A percentile compares a stretch with the other conserved stretches of the same genome.
Conservation (phyloP, 305 asterid species). For the Nicotiana rustica region DNA sequence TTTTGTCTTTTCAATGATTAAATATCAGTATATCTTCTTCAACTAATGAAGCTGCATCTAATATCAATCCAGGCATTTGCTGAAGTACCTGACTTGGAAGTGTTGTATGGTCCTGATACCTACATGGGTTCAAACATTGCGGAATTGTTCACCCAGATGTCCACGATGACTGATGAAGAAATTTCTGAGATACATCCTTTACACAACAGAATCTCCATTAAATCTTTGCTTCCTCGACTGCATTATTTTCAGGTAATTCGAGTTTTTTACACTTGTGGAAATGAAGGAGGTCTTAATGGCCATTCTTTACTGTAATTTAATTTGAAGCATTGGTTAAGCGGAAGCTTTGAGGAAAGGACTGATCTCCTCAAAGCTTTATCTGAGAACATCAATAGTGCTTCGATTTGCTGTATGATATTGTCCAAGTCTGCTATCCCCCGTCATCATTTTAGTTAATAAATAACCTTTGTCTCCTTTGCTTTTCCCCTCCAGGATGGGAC, state of each 20-base stretch:
- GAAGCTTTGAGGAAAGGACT: conserved; percentile 1
- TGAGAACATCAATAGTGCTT: conserved; percentile 28
- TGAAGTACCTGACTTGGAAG: conserved; percentile 70
- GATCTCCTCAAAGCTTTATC: neutral
- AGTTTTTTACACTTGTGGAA: neutral
- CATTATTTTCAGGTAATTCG: conserved; percentile 84
- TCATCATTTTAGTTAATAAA: neutral
- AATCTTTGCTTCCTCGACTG: conserved; percentile 83
- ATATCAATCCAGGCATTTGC: conserved; percentile 73
- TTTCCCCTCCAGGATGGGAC: conserved; percentile 73
- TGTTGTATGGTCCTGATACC: conserved; percentile 97
- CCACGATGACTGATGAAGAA: conserved; percentile 88
- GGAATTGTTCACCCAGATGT: conserved; percentile 88
- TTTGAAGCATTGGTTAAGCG: conserved; percentile 8
- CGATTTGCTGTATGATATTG: neutral
- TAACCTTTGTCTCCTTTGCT: conserved; percentile 18
- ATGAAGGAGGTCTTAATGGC: conserved; percentile 4
- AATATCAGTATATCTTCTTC: neutral
- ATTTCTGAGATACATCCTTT: conserved; percentile 78
- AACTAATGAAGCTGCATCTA: conserved; percentile 15
- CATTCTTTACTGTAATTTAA: neutral
- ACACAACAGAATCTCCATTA: conserved; percentile 68
- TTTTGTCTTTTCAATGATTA: conserved; percentile 28
- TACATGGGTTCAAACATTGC: conserved; percentile 96
- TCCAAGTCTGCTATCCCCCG: neutral